phyloP scores from a whole-genome alignment of 257 asterid genomes.

The Solanum dulcamara region DNA sequence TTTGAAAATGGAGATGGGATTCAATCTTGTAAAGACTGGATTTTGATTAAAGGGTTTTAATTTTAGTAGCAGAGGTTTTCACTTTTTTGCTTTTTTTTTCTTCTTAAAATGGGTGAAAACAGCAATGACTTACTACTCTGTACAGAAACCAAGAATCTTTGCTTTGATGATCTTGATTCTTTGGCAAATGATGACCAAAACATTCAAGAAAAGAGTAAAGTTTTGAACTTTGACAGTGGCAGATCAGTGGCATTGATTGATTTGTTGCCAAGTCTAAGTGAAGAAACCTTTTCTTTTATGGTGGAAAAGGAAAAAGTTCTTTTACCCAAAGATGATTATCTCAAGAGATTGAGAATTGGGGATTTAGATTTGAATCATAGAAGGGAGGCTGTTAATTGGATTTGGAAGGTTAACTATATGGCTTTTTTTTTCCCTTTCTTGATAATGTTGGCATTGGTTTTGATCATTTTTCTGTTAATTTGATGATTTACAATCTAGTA shows the following conservation, averaged over 20 bases:
- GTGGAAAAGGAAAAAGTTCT: conserved; percentile 38
- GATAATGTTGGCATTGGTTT: not conserved
- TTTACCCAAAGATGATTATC: conserved; percentile 54
- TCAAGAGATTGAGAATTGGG: conserved; percentile 60
- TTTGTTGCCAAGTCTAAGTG: conserved; percentile 25
- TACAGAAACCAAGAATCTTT: conserved; percentile 20
- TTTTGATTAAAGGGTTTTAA: not conserved
- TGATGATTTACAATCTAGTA: not conserved
- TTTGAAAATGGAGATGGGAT: not conserved
- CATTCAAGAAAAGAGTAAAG: conserved; percentile 11
- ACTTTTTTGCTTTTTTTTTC: not conserved
- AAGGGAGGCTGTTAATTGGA: conserved; percentile 70
- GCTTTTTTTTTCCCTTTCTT: not conserved
- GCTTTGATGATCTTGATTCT: conserved; percentile 35
- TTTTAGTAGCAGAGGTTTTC: not conserved
- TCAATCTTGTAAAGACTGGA: not conserved
- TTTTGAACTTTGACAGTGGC: conserved; percentile 16
- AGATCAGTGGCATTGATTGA: conserved; percentile 32
- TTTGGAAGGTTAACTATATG: conserved; percentile 44
- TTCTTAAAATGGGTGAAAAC: conserved; percentile 29
- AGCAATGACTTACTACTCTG: conserved; percentile 42
- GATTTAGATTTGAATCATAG: conserved; percentile 53
- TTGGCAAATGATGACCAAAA: conserved; percentile 4
- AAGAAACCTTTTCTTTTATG: conserved; percentile 43
- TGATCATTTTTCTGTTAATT: not conserved